phyloP scores from a whole-genome alignment of 1,139 yeast species.

The Geotrichum klebahnii region DNA sequence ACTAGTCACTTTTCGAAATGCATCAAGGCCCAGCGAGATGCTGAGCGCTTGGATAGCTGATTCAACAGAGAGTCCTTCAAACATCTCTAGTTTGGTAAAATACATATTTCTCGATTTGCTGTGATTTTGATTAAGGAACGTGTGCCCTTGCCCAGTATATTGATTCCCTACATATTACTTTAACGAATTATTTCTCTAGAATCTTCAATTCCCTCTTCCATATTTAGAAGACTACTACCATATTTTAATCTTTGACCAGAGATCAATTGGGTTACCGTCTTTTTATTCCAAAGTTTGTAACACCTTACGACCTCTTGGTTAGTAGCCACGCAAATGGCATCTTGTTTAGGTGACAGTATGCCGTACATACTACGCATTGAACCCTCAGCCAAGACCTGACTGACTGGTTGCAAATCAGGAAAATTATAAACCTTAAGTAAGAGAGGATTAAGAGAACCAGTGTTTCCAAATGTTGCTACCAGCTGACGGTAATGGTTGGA shows the following conservation, averaged over 20 bases:
- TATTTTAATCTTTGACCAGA: background rate
- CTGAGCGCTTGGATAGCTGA: background rate
- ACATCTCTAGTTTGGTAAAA: background rate
- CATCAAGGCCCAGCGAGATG: background rate
- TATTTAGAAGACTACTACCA: background rate
- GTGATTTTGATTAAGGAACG: background rate
- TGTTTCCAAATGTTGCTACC: slow-evolving; percentile 68
- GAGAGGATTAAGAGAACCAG: slow-evolving; percentile 45
- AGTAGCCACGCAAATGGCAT: slow-evolving; percentile 58
- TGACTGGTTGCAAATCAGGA: slow-evolving; percentile 50
- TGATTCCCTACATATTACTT: no score
- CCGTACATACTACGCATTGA: slow-evolving; percentile 57
- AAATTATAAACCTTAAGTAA: slow-evolving; percentile 53
- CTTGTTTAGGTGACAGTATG: slow-evolving; percentile 53
- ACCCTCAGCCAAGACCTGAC: slow-evolving; percentile 47
- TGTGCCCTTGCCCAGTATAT: background rate
- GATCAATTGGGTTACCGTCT: background rate
- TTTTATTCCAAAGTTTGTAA: slow-evolving; percentile 54
- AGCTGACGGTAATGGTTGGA: slow-evolving; percentile 53
- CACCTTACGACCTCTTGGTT: slow-evolving; percentile 66
- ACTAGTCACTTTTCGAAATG: background rate
- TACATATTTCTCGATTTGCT: no score
- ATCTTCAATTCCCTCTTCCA: slow-evolving; percentile 4
- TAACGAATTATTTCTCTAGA: background rate
- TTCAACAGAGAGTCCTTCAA: background rate